These are phyloP conservation scores for Moesziomyces parantarcticus DNA, from an alignment of 1,284 basidiomycete genomes.

Conservation along the genomic window DNA sequence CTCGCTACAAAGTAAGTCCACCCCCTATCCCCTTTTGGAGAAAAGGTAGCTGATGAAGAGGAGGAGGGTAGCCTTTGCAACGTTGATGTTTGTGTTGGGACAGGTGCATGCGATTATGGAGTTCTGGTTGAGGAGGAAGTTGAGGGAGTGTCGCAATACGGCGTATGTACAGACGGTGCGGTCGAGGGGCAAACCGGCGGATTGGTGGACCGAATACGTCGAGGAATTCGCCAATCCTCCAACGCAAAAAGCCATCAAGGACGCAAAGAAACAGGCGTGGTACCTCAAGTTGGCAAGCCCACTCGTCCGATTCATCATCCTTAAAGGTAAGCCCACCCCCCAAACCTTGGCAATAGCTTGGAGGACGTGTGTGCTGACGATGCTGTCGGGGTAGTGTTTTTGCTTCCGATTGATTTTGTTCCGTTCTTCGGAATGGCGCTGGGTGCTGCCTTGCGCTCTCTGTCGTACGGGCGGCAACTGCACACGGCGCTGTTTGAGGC, in stretches of 20 bases:
- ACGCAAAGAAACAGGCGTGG: conserved; percentile 53
- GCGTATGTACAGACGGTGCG: conserved; percentile 61
- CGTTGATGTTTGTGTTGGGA: conserved; percentile 60
- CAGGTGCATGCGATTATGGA: conserved; percentile 64
- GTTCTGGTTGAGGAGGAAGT: conserved; percentile 56
- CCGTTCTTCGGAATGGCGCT: conserved; percentile 58
- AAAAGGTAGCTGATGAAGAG: too few relatives aligned
- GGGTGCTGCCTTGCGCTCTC: conserved; percentile 48
- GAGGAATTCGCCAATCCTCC: conserved; percentile 65
- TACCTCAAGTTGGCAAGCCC: conserved; percentile 55
- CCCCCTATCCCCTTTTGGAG: too few relatives aligned
- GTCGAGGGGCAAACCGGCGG: conserved; percentile 57
- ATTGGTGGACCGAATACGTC: conserved; percentile 65
- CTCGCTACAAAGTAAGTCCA: conserved; percentile 34
- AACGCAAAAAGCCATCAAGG: conserved; percentile 50
- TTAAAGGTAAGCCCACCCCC: conserved; percentile 39
- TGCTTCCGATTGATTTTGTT: conserved; percentile 61
- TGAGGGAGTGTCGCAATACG: conserved; percentile 49
- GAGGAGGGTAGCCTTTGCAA: conserved; percentile 60
- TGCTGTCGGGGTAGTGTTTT: conserved; percentile 36
- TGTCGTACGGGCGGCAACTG: conserved; percentile 47
- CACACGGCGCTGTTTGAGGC: conserved; percentile 58
- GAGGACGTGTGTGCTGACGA: too few relatives aligned
- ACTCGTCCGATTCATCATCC: conserved; percentile 47
- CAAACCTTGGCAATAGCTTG: too few relatives aligned